Percentiles rank a stretch among this genome's conserved stretches.
These are phyloP conservation scores for Urochloa ruziziensis DNA, from an alignment of 176 grass and related monocot genomes.

Conservation along the genomic window DNA sequence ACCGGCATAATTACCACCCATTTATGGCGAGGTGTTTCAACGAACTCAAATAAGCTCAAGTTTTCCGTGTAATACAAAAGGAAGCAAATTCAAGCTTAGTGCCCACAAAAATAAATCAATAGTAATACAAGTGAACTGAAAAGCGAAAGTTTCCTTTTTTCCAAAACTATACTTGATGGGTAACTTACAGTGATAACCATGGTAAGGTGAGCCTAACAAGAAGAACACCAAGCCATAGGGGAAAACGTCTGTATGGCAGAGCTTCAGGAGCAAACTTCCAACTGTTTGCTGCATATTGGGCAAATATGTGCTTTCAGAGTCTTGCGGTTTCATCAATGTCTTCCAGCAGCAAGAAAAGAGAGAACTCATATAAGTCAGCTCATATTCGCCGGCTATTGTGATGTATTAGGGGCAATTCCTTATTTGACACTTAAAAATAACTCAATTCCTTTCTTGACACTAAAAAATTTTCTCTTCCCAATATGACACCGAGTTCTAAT, in stretches of 20 bases:
- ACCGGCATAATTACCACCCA: too few species aligned
- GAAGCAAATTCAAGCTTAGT: conserved; percentile 21
- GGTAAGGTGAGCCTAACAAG: conserved; percentile 43
- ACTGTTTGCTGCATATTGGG: not conserved
- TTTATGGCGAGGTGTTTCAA: not conserved
- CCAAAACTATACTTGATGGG: conserved; percentile 55
- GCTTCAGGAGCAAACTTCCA: conserved; percentile 33
- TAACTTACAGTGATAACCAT: conserved; percentile 49
- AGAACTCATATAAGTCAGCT: conserved; percentile 77
- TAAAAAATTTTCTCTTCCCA: too few species aligned
- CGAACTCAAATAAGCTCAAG: conserved; percentile 24
- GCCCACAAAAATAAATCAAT: conserved; percentile 56
- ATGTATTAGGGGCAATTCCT: too few species aligned
- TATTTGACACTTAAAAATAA: too few species aligned
- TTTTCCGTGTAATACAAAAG: conserved; percentile 27
- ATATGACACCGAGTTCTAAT: too few species aligned
- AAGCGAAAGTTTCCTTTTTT: not conserved
- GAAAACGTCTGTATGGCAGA: conserved; percentile 25
- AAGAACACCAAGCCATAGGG: conserved; percentile 31
- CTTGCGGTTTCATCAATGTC: conserved; percentile 16
- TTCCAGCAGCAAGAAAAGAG: too few species aligned
- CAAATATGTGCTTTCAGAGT: conserved; percentile 29
- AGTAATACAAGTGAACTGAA: conserved; percentile 45
- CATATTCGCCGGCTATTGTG: conserved; percentile 98
- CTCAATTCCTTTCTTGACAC: too few species aligned